Evolutionary conservation across 1,139 yeast genomes (phyloP).

Genomic region (Pichia sp.): DNA sequence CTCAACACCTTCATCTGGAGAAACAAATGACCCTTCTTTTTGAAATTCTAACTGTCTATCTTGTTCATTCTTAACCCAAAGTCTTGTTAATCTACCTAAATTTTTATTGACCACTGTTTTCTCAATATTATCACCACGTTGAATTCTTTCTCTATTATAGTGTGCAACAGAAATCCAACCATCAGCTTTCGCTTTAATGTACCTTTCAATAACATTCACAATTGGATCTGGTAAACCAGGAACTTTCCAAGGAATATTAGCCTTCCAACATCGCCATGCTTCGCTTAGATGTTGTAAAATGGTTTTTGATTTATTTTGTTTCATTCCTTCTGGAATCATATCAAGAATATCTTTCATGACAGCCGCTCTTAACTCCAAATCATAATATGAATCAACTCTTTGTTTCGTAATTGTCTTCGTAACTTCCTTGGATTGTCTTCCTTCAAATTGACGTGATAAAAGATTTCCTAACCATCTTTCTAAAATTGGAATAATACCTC

Average conservation of each 20-base stretch:
- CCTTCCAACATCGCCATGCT: slow-evolving; percentile 99
- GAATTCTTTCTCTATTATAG: slow-evolving; percentile 81
- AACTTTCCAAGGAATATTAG: slow-evolving; percentile 96
- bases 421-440: slow-evolving; percentile 84
- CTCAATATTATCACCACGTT: slow-evolving; percentile 85
- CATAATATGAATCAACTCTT: slow-evolving; percentile 90
- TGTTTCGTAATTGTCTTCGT: slow-evolving; percentile 95
- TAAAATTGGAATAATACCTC: slow-evolving; percentile 88
- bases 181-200: slow-evolving; percentile 91
- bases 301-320: slow-evolving; percentile 79
- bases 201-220: slow-evolving; percentile 77
- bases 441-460: slow-evolving; percentile 90
- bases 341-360: slow-evolving; percentile 94
- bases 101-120: slow-evolving; percentile 92
- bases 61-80: slow-evolving; percentile 92
- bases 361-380: slow-evolving; percentile 85
- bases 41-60: slow-evolving; percentile 76
- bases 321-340: slow-evolving; percentile 93
- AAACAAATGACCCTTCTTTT: slow-evolving; percentile 79
- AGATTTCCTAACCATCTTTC: slow-evolving; percentile 95
- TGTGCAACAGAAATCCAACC: slow-evolving; percentile 96
- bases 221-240: slow-evolving; percentile 94
- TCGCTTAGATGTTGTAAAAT: slow-evolving; percentile 91
- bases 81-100: slow-evolving; percentile 80
- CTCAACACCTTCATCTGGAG: slow-evolving; percentile 84